These are phyloP conservation scores for Trichoderma simmonsii DNA, from an alignment of 2,329 filamentous ascomycete genomes.

Conservation along the genomic window DNA sequence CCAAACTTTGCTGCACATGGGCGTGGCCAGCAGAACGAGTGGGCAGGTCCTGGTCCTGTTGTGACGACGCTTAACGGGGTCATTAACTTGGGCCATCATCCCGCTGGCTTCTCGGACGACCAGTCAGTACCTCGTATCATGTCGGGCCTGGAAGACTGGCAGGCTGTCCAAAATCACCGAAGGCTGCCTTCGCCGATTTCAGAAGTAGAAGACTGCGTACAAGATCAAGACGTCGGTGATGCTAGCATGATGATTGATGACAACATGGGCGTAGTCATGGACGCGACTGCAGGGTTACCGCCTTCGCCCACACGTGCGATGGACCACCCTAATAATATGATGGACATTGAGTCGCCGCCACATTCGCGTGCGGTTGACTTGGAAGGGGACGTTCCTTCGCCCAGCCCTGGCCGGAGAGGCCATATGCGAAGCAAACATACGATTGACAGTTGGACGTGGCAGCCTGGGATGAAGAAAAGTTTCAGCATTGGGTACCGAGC, in stretches of 20 bases:
- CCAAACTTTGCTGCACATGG: slow-evolving; percentile 55
- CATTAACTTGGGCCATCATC: slow-evolving; percentile 40
- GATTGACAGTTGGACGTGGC: slow-evolving; percentile 57
- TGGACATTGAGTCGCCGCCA: slow-evolving; percentile 34
- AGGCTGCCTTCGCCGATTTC: slow-evolving; percentile 60
- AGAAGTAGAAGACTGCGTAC: slow-evolving; percentile 50
- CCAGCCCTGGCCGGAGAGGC: slow-evolving; percentile 51
- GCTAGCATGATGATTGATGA: slow-evolving; percentile 33
- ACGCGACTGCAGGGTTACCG: slow-evolving; percentile 22
- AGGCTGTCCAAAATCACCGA: slow-evolving; percentile 50
- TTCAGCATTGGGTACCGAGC: slow-evolving; percentile 76
- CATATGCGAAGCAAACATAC: slow-evolving; percentile 59
- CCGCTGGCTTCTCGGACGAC: slow-evolving; percentile 39
- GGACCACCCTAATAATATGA: slow-evolving; percentile 39
- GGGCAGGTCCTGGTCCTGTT: slow-evolving; percentile 33
- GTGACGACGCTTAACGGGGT: slow-evolving; percentile 35
- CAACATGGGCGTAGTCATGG: slow-evolving; percentile 31
- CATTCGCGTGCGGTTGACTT: slow-evolving; percentile 26
- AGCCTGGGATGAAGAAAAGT: slow-evolving; percentile 63
- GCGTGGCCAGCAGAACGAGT: slow-evolving; percentile 49
- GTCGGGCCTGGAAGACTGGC: slow-evolving; percentile 47
- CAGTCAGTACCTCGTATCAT: slow-evolving; percentile 49
- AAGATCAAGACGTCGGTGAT: slow-evolving; percentile 33
- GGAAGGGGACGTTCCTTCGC: slow-evolving; percentile 39
- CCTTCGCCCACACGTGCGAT: slow-evolving; percentile 36